These are phyloP conservation scores for Rhododendron henanense DNA, from an alignment of 148 eudicot genomes.

Conservation along the genomic window DNA sequence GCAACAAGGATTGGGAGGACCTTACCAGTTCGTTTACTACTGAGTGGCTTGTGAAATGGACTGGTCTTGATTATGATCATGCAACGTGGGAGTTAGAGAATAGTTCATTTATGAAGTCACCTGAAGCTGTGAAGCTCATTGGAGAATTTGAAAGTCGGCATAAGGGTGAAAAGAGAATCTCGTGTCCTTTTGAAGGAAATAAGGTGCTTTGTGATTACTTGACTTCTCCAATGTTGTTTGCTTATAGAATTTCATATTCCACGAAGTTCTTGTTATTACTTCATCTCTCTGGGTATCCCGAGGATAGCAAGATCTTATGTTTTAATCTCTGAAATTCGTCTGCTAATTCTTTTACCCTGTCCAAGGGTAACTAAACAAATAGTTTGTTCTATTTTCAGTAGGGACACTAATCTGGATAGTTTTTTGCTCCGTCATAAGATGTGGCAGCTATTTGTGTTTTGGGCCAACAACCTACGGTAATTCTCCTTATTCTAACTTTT, in stretches of 20 bases:
- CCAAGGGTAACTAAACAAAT: background rate
- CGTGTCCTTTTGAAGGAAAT: conserved; percentile 14
- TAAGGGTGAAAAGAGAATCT: conserved; percentile 23
- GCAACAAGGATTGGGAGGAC: background rate
- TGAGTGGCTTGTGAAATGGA: conserved; percentile 40
- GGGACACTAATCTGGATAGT: background rate
- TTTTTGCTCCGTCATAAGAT: background rate
- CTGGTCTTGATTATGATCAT: conserved; percentile 24
- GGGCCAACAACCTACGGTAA: background rate
- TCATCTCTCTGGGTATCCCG: background rate
- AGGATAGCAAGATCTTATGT: background rate
- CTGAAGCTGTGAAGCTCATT: conserved; percentile 39
- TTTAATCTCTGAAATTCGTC: background rate
- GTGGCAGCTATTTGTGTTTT: background rate
- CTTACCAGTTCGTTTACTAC: conserved; percentile 9
- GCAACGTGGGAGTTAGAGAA: conserved; percentile 42
- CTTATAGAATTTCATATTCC: background rate
- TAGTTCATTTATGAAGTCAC: conserved; percentile 35
- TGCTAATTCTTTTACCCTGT: background rate
- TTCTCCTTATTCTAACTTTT: background rate
- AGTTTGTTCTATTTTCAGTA: background rate
- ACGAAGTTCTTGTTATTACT: background rate
- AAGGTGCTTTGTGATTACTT: conserved; percentile 19
- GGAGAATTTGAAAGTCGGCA: conserved; percentile 39
- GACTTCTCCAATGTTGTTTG: background rate